phyloP scores from a whole-genome alignment of 176 grass and related monocot genomes.

The Tillandsia fasciculata region DNA sequence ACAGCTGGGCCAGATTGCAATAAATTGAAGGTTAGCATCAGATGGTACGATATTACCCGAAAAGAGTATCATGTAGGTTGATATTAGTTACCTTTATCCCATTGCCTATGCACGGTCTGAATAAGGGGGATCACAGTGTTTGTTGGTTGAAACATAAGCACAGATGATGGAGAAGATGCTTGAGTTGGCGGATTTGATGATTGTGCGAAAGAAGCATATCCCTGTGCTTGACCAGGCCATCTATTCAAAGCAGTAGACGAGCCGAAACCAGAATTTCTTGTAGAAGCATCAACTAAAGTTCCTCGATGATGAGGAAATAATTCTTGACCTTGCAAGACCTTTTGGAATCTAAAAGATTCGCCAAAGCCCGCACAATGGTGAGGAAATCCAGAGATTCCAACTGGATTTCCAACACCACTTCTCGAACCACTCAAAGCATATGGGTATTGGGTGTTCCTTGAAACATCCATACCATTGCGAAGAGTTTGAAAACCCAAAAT shows the following conservation, averaged over 20 bases:
- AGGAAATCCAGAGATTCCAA: constrained; percentile 38
- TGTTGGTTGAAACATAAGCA: constrained; percentile 42
- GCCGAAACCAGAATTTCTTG: constrained; percentile 26
- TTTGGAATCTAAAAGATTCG: constrained; percentile 85
- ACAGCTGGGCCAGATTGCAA: no score
- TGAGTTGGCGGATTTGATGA: constrained; percentile 25
- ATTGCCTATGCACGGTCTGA: constrained; percentile 8
- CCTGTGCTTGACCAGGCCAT: constrained; percentile 31
- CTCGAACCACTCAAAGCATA: constrained; percentile 32
- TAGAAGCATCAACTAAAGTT: constrained; percentile 28
- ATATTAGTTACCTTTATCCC: constrained; percentile 17
- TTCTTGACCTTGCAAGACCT: constrained; percentile 99
- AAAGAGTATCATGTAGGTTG: no score
- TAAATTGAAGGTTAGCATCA: no score
- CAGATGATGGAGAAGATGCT: constrained; percentile 52
- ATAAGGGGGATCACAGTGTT: constrained; percentile 17
- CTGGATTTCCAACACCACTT: constrained; percentile 34
- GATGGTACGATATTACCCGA: no score
- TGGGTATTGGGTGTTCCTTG: constrained; percentile 41
- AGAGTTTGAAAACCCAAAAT: constrained; percentile 46
- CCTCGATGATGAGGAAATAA: constrained; percentile 44
- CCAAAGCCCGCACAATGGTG: constrained; percentile 74
- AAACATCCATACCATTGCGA: constrained; percentile 30
- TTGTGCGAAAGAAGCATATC: constrained; percentile 28
- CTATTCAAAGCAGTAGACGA: constrained; percentile 26